Evolutionary conservation across 306 rosid genomes (phyloP).

Genomic region (Glycine tomentella): DNA sequence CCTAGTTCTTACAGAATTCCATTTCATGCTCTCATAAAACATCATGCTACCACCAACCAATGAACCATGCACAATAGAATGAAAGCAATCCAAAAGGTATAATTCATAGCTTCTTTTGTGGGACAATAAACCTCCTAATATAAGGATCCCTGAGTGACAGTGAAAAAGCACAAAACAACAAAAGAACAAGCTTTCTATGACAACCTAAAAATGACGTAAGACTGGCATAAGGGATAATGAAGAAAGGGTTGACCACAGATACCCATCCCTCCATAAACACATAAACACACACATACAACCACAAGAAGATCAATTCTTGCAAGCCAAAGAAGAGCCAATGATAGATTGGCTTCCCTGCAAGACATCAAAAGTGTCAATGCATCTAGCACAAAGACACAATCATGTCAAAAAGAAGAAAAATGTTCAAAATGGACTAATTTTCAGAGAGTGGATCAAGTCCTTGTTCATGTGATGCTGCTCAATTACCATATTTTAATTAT

Average conservation of each 20-base stretch:
- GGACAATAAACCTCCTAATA: too few species aligned
- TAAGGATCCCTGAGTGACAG: too few species aligned
- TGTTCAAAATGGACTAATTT: slow-evolving; percentile 1
- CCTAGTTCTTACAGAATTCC: not conserved
- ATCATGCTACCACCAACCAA: slow-evolving; percentile 25
- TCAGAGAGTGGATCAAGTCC: slow-evolving; percentile 28
- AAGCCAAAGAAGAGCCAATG: not conserved
- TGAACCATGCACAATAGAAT: too few species aligned
- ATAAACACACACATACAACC: slow-evolving; percentile 9
- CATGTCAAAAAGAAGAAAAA: not conserved
- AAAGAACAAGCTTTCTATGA: too few species aligned
- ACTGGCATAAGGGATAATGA: not conserved
- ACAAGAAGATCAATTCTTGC: not conserved
- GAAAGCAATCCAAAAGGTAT: too few species aligned
- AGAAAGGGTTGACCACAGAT: slow-evolving; percentile 18
- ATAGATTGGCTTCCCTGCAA: not conserved
- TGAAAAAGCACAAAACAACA: too few species aligned
- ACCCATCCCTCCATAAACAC: not conserved
- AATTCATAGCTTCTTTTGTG: too few species aligned
- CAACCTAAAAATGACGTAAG: not conserved
- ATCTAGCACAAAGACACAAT: slow-evolving; percentile 24
- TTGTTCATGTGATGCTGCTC: not conserved
- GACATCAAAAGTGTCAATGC: slow-evolving; percentile 14
- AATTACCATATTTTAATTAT: slow-evolving; percentile 25
- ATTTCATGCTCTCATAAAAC: not conserved